Conservation (phyloP, 2,329 filamentous ascomycete species). For the Xylariaceae sp. region DNA sequence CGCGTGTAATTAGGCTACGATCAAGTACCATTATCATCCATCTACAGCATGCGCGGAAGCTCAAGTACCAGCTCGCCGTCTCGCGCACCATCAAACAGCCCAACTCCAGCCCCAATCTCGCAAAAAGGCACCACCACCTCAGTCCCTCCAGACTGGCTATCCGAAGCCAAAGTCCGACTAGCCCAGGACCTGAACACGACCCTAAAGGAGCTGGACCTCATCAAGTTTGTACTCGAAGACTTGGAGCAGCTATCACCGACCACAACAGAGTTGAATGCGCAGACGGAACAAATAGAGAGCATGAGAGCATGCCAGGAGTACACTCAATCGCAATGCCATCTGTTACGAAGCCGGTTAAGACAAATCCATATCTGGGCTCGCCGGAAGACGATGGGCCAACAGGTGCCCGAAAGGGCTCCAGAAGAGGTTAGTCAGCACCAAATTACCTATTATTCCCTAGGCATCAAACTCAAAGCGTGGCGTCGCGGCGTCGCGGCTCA, state of each 20-base stretch:
- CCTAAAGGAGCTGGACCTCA: slow-evolving; percentile 26
- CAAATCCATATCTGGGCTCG: slow-evolving; percentile 24
- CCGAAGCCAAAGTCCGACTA: slow-evolving; percentile 14
- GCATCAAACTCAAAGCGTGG: not conserved
- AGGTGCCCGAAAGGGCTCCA: slow-evolving; percentile 20
- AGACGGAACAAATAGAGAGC: slow-evolving; percentile 15
- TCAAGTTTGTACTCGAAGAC: slow-evolving; percentile 21
- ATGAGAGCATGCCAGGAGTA: slow-evolving; percentile 28
- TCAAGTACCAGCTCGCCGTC: too few relatives aligned
- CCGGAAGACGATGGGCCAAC: slow-evolving; percentile 11
- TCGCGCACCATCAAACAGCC: too few relatives aligned
- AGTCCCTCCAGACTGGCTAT: slow-evolving; percentile 21
- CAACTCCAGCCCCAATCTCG: too few relatives aligned
- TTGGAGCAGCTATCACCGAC: slow-evolving; percentile 6
- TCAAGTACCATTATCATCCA: too few relatives aligned
- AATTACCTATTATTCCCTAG: not conserved
- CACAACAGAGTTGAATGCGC: not conserved
- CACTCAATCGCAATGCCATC: slow-evolving; percentile 20
- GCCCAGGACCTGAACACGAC: slow-evolving; percentile 24
- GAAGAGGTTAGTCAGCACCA: slow-evolving; percentile 16
- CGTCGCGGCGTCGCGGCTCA: not conserved
- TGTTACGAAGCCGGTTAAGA: slow-evolving; percentile 25
- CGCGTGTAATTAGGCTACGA: too few relatives aligned
- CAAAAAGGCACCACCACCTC: not conserved
- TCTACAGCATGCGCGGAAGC: too few relatives aligned